Conservation (phyloP, 768 basidiomycete genomes). For the Tremella yokohamensis region DNA sequence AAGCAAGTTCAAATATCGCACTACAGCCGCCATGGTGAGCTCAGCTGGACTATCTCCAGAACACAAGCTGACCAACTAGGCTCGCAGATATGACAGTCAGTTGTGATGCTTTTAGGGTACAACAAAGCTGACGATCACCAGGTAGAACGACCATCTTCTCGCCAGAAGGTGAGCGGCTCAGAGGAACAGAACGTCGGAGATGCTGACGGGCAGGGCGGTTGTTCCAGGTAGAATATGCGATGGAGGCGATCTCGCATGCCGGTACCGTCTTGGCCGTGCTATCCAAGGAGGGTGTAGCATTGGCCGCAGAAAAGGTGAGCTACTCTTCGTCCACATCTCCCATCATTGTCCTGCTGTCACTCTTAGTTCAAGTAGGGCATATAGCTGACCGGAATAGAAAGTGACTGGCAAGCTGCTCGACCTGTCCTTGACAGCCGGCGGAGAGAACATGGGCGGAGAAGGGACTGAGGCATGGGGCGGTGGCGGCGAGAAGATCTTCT, state of each 20-base stretch:
- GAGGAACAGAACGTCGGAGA: neutral
- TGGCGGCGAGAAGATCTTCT: conserved; percentile 95
- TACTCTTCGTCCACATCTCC: neutral
- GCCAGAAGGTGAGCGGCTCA: conserved; percentile 69
- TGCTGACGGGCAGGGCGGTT: conserved; percentile 65
- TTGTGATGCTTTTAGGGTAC: conserved; percentile 10
- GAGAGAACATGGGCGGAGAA: conserved; percentile 61
- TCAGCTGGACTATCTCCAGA: neutral
- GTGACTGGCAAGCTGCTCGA: conserved; percentile 97
- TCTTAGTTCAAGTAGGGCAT: neutral
- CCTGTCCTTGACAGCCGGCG: conserved; percentile 76
- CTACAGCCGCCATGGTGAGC: conserved; percentile 19
- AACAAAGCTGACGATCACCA: conserved; percentile 55
- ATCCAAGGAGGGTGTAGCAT: conserved; percentile 51
- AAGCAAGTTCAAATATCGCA: no score
- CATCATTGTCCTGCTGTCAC: neutral
- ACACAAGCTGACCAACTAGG: conserved; percentile 54
- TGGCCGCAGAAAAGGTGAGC: conserved; percentile 49
- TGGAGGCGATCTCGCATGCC: conserved; percentile 97
- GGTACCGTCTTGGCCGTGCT: conserved; percentile 57
- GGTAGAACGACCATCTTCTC: conserved; percentile 93
- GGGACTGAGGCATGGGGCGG: conserved; percentile 61
- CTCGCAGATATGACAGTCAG: conserved; percentile 88
- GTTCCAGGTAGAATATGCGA: conserved; percentile 99
- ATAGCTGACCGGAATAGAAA: conserved; percentile 62